Evolutionary conservation across 495 filamentous ascomycete genomes (phyloP).

Genomic region (Aspergillus wentii): DNA sequence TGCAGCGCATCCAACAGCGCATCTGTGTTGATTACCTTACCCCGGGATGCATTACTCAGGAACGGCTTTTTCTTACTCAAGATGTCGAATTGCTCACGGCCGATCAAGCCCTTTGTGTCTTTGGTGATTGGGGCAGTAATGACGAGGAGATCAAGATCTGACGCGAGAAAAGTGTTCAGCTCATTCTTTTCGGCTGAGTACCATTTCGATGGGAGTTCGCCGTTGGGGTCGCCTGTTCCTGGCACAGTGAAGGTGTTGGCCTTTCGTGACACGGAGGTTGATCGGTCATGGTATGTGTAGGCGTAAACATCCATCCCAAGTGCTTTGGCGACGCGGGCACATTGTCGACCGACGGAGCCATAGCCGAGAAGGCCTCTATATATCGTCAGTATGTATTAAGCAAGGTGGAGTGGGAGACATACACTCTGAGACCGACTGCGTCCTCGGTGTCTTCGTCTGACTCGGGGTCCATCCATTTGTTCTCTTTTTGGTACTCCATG

Average conservation of each 20-base stretch:
- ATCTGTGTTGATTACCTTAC: conserved; percentile 58
- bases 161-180: conserved; percentile 57
- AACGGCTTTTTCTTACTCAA: conserved; percentile 53
- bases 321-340: conserved; percentile 55
- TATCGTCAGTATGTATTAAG: too few relatives aligned
- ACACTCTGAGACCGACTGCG: conserved; percentile 37
- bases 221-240: conserved; percentile 66
- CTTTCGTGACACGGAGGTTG: conserved; percentile 43
- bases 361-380: conserved; percentile 66
- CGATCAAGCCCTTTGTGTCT: conserved; percentile 53
- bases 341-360: conserved; percentile 66
- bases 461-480: conserved; percentile 40
- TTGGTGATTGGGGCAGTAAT: conserved; percentile 62
- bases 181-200: conserved; percentile 57
- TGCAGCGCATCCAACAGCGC: conserved; percentile 59
- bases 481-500: conserved; percentile 45
- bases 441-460: conserved; percentile 34
- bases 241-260: conserved; percentile 62
- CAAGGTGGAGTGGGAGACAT: not conserved
- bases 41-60: conserved; percentile 65
- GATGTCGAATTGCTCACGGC: conserved; percentile 55
- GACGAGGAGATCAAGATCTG: conserved; percentile 62
- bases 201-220: conserved; percentile 60
- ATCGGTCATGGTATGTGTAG: conserved; percentile 44
- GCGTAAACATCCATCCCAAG: conserved; percentile 73